These are phyloP conservation scores for Penicillium psychrofluorescens DNA, from an alignment of 495 filamentous ascomycete species.

Conservation along the genomic window DNA sequence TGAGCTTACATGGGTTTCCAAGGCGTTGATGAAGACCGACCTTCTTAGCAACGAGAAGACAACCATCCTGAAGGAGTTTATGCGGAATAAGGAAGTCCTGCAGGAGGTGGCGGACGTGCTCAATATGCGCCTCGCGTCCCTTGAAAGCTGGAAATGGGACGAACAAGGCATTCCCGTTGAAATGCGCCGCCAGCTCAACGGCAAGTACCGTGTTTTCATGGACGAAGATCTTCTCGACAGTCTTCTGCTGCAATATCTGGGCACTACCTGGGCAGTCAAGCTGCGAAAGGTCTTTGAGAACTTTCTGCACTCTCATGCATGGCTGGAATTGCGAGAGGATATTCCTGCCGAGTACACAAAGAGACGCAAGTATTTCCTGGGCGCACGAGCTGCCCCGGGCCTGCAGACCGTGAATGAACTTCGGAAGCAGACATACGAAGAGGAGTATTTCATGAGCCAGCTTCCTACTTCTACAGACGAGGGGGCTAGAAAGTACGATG, in stretches of 20 bases:
- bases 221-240: conserved; percentile 61
- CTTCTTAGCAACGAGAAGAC: conserved; percentile 54
- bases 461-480: conserved; percentile 22
- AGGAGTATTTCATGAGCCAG: conserved; percentile 50
- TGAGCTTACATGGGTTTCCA: conserved; percentile 43
- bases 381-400: conserved; percentile 4
- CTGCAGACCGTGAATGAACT: conserved; percentile 21
- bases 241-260: conserved; percentile 59
- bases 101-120: conserved; percentile 59
- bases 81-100: conserved; percentile 46
- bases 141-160: conserved; percentile 57
- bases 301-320: conserved; percentile 28
- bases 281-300: conserved; percentile 36
- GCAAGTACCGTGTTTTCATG: conserved; percentile 54
- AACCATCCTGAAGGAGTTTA: conserved; percentile 51
- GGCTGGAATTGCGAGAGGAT: conserved; percentile 24
- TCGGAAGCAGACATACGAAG: conserved; percentile 32
- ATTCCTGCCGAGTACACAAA: conserved; percentile 38
- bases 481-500: conserved; percentile 24
- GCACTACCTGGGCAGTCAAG: conserved; percentile 51
- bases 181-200: conserved; percentile 55
- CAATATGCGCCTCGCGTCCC: conserved; percentile 55
- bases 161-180: conserved; percentile 45
- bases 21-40: conserved; percentile 47
- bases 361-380: conserved; percentile 44